Conservation (phyloP, 768 basidiomycete genomes). For the Suillus hirtellus region DNA sequence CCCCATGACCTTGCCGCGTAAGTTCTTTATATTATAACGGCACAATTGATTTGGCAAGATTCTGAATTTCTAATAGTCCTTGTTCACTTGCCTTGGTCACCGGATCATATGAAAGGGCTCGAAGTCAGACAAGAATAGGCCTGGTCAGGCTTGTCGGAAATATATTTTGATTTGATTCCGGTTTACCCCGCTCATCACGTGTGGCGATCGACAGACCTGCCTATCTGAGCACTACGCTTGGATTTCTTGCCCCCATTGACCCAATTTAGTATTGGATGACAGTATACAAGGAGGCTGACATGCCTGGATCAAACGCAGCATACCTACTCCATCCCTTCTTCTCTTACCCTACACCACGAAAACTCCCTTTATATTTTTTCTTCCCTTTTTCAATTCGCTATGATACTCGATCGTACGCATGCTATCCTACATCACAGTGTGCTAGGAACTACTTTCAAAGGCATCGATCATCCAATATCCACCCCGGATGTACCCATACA, state of each 20-base stretch:
- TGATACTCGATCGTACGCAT: constrained; percentile 31
- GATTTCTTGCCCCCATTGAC: constrained; percentile 20
- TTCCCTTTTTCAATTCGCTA: constrained; percentile 16
- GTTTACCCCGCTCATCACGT: constrained; percentile 26
- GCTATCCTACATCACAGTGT: constrained; percentile 47
- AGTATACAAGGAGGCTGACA: constrained; percentile 18
- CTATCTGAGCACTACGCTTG: constrained; percentile 22
- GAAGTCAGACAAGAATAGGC: background rate
- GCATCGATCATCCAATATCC: constrained; percentile 62
- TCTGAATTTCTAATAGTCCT: too few species aligned
- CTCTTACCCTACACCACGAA: constrained; percentile 1
- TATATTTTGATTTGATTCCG: constrained; percentile 14
- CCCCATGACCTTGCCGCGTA: background rate
- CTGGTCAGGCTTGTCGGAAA: background rate
- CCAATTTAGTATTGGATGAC: constrained; percentile 26
- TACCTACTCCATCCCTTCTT: background rate
- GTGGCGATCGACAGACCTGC: constrained; percentile 22
- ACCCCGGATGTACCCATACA: constrained; percentile 56
- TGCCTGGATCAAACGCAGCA: constrained; percentile 11
- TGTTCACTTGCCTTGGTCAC: too few species aligned
- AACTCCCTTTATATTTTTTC: background rate
- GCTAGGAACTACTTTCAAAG: constrained; percentile 66
- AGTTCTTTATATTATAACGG: background rate
- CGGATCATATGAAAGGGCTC: background rate
- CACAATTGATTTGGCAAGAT: background rate